phyloP scores from a whole-genome alignment of 2,329 filamentous ascomycete species.

The Diaporthe amygdali region DNA sequence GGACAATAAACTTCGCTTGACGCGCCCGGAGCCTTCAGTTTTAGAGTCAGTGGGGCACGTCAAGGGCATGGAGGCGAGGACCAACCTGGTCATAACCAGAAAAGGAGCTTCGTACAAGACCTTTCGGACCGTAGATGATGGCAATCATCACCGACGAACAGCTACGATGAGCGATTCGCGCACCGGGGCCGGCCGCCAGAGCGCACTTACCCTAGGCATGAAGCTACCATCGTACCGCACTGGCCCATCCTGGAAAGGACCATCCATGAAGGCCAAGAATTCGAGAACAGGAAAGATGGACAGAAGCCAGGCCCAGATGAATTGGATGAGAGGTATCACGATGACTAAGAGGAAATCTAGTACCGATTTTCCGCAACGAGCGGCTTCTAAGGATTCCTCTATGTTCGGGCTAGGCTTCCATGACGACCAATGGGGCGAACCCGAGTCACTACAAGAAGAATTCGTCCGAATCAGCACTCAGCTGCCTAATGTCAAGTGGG shows the following conservation, averaged over 20 bases:
- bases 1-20: slow-evolving; percentile 81
- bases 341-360: slow-evolving; percentile 62
- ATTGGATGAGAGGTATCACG: slow-evolving; percentile 73
- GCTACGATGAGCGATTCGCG: slow-evolving; percentile 68
- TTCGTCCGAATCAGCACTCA: slow-evolving; percentile 66
- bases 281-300: slow-evolving; percentile 47
- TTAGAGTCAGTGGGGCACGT: slow-evolving; percentile 74
- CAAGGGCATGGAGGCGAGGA: slow-evolving; percentile 69
- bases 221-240: slow-evolving; percentile 43
- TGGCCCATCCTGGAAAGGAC: slow-evolving; percentile 56
- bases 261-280: slow-evolving; percentile 64
- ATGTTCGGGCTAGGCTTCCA: slow-evolving; percentile 57
- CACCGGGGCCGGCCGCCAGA: slow-evolving; percentile 47
- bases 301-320: slow-evolving; percentile 62
- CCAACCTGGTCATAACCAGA: slow-evolving; percentile 76
- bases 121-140: slow-evolving; percentile 75
- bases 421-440: slow-evolving; percentile 64
- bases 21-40: slow-evolving; percentile 70
- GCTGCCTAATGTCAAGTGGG: slow-evolving; percentile 68
- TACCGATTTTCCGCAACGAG: slow-evolving; percentile 50
- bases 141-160: slow-evolving; percentile 60
- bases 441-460: slow-evolving; percentile 69
- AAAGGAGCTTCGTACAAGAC: slow-evolving; percentile 85
- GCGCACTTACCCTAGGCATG: slow-evolving; percentile 41
- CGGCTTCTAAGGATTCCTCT: slow-evolving; percentile 57